phyloP scores from a whole-genome alignment of 371 early-diverging fungal species.

The Mucor piriformis region DNA sequence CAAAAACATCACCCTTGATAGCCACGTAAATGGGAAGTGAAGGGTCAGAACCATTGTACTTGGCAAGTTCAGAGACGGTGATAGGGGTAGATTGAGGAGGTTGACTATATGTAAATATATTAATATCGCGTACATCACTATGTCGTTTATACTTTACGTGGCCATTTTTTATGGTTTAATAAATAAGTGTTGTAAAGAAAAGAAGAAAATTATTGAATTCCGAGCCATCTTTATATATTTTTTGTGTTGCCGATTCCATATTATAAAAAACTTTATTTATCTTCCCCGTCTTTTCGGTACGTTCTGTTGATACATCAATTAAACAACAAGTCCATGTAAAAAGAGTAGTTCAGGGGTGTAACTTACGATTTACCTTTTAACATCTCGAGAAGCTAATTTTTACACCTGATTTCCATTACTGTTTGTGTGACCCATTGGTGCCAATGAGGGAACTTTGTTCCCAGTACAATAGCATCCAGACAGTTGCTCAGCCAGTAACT shows the following conservation, averaged over 20 bases:
- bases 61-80: conserved; percentile 66
- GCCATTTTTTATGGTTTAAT: conserved; percentile 15
- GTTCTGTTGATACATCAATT: too few relatives aligned
- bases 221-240: too few relatives aligned
- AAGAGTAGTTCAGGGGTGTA: too few relatives aligned
- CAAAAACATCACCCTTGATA: conserved; percentile 82
- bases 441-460: too few relatives aligned
- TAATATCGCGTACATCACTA: not conserved
- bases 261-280: not conserved
- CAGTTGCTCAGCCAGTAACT: too few relatives aligned
- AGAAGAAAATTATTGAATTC: not conserved
- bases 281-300: not conserved
- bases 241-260: not conserved
- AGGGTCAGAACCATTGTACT: conserved; percentile 73
- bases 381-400: too few relatives aligned
- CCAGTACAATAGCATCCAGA: too few relatives aligned
- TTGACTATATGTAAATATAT: conserved; percentile 28
- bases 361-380: too few relatives aligned
- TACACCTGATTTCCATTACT: too few relatives aligned
- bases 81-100: conserved; percentile 57
- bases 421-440: too few relatives aligned
- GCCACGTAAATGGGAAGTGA: conserved; percentile 78
- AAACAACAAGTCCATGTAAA: too few relatives aligned
- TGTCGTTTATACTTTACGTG: conserved; percentile 15
- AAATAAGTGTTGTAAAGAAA: not conserved